These are phyloP conservation scores for Phaeophleospora eucalypticola DNA, from an alignment of 2,329 filamentous ascomycete genomes.

Conservation along the genomic window DNA sequence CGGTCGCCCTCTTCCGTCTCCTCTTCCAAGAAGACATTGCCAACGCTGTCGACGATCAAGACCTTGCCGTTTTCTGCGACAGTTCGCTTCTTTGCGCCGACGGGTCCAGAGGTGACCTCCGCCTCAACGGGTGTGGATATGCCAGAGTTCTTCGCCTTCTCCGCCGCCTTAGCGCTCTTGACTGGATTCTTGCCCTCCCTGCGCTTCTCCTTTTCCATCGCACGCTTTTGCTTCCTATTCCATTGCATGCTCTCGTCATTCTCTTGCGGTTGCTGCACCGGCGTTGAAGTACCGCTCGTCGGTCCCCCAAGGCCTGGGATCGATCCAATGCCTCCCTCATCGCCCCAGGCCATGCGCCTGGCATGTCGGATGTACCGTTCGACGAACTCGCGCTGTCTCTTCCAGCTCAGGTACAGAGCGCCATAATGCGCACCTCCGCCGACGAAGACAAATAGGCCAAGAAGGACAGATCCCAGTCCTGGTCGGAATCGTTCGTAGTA, in stretches of 20 bases:
- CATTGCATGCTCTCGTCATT: slow-evolving; percentile 52
- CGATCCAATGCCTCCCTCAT: slow-evolving; percentile 61
- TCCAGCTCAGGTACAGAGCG: slow-evolving; percentile 79
- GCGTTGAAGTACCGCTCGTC: slow-evolving; percentile 41
- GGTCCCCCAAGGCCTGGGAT: slow-evolving; percentile 61
- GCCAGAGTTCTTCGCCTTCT: slow-evolving; percentile 47
- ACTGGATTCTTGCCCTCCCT: slow-evolving; percentile 55
- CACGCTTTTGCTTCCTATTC: slow-evolving; percentile 81
- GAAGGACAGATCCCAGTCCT: slow-evolving; percentile 76
- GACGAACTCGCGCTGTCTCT: slow-evolving; percentile 85
- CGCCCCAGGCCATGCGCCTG: slow-evolving; percentile 82
- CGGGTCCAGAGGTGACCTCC: slow-evolving; percentile 53
- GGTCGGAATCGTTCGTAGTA: slow-evolving; percentile 95
- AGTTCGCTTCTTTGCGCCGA: slow-evolving; percentile 79
- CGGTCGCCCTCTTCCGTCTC: slow-evolving; percentile 79
- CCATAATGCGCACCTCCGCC: slow-evolving; percentile 86
- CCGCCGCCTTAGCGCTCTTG: slow-evolving; percentile 46
- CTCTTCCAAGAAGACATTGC: slow-evolving; percentile 93
- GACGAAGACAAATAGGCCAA: slow-evolving; percentile 74
- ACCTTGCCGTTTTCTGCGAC: slow-evolving; percentile 94
- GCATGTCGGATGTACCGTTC: slow-evolving; percentile 89
- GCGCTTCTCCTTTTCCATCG: slow-evolving; percentile 80
- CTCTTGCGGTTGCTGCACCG: slow-evolving; percentile 29
- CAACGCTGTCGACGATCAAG: slow-evolving; percentile 83
- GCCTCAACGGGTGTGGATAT: slow-evolving; percentile 54